These are phyloP conservation scores for Periglandula ipomoeae DNA, from an alignment of 2,329 filamentous ascomycete genomes.

Conservation along the genomic window DNA sequence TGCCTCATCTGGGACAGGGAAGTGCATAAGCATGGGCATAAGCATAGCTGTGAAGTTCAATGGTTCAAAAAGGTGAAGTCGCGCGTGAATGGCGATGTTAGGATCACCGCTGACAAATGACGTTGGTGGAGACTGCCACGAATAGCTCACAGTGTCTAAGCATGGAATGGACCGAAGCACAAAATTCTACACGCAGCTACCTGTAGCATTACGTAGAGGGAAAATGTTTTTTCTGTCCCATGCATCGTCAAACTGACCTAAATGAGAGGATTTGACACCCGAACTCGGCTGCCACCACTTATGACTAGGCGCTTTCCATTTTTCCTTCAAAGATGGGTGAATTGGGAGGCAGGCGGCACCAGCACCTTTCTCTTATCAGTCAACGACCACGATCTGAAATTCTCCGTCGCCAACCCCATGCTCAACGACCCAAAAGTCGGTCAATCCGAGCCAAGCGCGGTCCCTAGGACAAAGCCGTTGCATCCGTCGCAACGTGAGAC, in stretches of 20 bases:
- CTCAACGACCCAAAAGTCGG: neutral
- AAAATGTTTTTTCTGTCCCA: too few species aligned
- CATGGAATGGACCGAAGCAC: too few species aligned
- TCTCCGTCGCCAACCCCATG: neutral
- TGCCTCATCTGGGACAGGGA: neutral
- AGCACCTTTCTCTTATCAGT: neutral
- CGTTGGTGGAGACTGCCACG: too few species aligned
- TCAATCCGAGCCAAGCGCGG: neutral
- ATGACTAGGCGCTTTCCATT: too few species aligned
- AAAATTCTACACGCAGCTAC: too few species aligned
- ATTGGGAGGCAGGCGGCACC: neutral
- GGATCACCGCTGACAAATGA: slow-evolving; percentile 2
- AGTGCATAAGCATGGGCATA: neutral
- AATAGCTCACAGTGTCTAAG: too few species aligned
- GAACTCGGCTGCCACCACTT: too few species aligned
- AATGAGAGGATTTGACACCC: too few species aligned
- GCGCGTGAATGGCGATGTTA: neutral
- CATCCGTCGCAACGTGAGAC: neutral
- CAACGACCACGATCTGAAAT: neutral
- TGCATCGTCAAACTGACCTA: too few species aligned
- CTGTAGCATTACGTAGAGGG: too few species aligned
- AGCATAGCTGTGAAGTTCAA: neutral
- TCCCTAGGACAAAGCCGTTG: neutral
- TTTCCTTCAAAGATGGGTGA: too few species aligned
- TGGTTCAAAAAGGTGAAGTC: neutral